A percentile compares a stretch with the other conserved stretches of the same genome.
Conservation (phyloP, 345 rosid species). For the Linum lewisii region DNA sequence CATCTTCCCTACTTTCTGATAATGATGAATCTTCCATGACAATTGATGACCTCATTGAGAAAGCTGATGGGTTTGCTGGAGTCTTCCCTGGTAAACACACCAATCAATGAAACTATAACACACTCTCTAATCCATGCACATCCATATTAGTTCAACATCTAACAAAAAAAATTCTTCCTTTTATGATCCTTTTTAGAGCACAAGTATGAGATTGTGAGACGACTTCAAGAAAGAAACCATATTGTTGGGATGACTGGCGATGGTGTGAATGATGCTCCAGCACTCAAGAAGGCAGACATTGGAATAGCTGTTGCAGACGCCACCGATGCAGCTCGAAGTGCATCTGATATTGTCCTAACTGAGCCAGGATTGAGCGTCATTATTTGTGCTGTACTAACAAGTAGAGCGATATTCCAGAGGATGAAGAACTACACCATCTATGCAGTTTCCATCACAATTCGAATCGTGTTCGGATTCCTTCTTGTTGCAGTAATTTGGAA, state of each 20-base stretch:
- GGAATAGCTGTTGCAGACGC: conserved; percentile 5
- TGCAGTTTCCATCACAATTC: conserved; percentile 5
- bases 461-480: background rate
- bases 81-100: conserved; percentile 1
- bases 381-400: background rate
- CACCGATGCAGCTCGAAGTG: conserved; percentile 3
- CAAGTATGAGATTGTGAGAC: conserved; percentile 5
- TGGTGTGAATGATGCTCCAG: conserved; percentile 3
- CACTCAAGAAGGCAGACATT: conserved; percentile 5
- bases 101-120: background rate
- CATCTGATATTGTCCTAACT: conserved; percentile 1
- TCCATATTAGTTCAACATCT: background rate
- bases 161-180: background rate
- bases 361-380: conserved; percentile 4
- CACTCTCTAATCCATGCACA: background rate
- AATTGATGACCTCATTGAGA: conserved; percentile 3
- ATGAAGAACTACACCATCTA: conserved; percentile 6
- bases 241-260: conserved; percentile 1
- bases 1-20: background rate
- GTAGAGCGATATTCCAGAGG: conserved; percentile 5
- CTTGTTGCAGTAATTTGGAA: conserved; percentile 1
- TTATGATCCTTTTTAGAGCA: background rate
- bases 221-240: background rate
- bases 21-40: background rate
- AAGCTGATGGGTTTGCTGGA: conserved; percentile 4